These are phyloP conservation scores for Psilocybe cyanescens DNA, from an alignment of 768 basidiomycete species.

Conservation along the genomic window DNA sequence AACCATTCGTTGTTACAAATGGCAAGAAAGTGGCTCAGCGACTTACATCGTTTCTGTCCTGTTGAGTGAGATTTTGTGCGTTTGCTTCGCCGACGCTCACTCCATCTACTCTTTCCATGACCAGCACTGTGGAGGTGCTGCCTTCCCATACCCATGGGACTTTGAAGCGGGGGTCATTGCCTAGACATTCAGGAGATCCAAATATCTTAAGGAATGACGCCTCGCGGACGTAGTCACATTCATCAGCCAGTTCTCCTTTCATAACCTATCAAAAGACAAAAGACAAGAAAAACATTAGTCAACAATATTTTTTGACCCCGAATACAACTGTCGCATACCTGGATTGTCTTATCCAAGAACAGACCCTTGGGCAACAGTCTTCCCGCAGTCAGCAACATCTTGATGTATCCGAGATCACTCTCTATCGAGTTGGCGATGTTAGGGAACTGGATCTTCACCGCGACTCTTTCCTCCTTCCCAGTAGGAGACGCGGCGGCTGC, in stretches of 20 bases:
- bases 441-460: constrained; percentile 95
- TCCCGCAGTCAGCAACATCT: constrained; percentile 79
- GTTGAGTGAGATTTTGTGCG: constrained; percentile 57
- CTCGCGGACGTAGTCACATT: constrained; percentile 90
- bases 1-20: neutral
- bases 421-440: constrained; percentile 86
- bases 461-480: constrained; percentile 59
- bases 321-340: constrained; percentile 41
- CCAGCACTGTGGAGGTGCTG: constrained; percentile 81
- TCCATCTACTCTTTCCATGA: constrained; percentile 87
- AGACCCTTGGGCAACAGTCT: constrained; percentile 84
- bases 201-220: constrained; percentile 73
- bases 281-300: neutral
- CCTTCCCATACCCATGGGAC: constrained; percentile 88
- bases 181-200: constrained; percentile 49
- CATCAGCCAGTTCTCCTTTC: constrained; percentile 87
- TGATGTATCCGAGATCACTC: constrained; percentile 87
- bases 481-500: constrained; percentile 55
- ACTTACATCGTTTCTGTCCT: constrained; percentile 73
- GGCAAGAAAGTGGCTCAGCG: neutral
- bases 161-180: constrained; percentile 68
- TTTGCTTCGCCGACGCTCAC: constrained; percentile 74
- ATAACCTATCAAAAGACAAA: constrained; percentile 37
- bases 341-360: constrained; percentile 87
- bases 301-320: neutral